Conservation (phyloP, 495 filamentous ascomycete genomes). For the Penicillium manginii region DNA sequence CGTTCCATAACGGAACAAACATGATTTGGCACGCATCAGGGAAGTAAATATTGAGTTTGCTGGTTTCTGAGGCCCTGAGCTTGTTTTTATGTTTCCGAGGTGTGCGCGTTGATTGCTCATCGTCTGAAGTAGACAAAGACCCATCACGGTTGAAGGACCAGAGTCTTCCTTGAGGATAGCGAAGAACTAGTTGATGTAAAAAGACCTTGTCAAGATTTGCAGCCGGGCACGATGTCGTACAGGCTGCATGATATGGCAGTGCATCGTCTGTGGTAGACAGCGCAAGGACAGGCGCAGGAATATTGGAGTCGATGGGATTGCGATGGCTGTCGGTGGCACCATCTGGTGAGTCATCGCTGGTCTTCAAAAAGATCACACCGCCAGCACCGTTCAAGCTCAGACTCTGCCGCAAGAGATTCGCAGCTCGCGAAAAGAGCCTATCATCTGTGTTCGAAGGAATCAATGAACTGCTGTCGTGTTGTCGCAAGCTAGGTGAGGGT, state of each 20-base stretch:
- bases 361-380: constrained; percentile 45
- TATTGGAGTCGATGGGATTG: background rate
- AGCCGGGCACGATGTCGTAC: constrained; percentile 14
- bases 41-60: constrained; percentile 29
- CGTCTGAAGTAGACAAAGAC: constrained; percentile 22
- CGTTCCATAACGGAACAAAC: constrained; percentile 64
- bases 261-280: background rate
- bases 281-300: background rate
- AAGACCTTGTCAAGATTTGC: constrained; percentile 28
- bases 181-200: constrained; percentile 46
- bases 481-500: background rate
- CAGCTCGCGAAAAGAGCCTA: constrained; percentile 43
- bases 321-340: background rate
- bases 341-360: background rate
- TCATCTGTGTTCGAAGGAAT: background rate
- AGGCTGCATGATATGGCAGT: background rate
- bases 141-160: constrained; percentile 57
- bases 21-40: constrained; percentile 31
- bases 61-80: constrained; percentile 2
- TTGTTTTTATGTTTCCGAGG: background rate
- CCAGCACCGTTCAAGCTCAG: constrained; percentile 43
- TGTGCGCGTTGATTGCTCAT: constrained; percentile 14
- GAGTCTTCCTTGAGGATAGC: constrained; percentile 59
- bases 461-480: too few relatives aligned
- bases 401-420: constrained; percentile 47